Evolutionary conservation across 495 filamentous ascomycete genomes (phyloP).

Genomic region (Daldinia vernicosa): DNA sequence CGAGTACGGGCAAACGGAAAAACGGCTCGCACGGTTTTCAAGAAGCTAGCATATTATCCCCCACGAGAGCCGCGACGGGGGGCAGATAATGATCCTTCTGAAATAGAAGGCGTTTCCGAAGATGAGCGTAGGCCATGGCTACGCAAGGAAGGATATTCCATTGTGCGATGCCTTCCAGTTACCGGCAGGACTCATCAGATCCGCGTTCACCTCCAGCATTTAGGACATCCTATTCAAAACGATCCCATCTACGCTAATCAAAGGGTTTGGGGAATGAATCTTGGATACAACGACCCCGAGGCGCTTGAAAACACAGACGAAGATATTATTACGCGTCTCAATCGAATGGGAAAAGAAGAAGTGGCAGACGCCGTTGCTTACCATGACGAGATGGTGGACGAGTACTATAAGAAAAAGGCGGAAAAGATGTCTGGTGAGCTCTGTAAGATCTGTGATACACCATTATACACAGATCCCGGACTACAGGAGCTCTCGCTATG

Average conservation of each 20-base stretch:
- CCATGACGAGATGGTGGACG: constrained; percentile 88
- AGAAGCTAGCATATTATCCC: constrained; percentile 86
- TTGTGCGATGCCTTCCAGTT: constrained; percentile 91
- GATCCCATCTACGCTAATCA: constrained; percentile 98
- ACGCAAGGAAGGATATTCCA: constrained; percentile 79
- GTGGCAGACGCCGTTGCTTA: constrained; percentile 90
- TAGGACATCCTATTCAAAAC: constrained; percentile 94
- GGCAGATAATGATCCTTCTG: constrained; percentile 17
- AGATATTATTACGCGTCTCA: constrained; percentile 84
- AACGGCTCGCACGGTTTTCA: constrained; percentile 87
- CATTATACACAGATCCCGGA: constrained; percentile 91
- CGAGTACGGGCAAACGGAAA: constrained; percentile 93
- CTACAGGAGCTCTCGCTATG: constrained; percentile 90
- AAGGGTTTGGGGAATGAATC: constrained; percentile 82
- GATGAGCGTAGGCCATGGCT: constrained; percentile 43
- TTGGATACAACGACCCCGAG: constrained; percentile 75
- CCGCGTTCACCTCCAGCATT: constrained; percentile 90
- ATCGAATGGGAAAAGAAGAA: constrained; percentile 93
- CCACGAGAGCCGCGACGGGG: constrained; percentile 47
- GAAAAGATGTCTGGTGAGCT: constrained; percentile 89
- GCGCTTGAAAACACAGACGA: constrained; percentile 76
- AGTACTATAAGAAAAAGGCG: constrained; percentile 84
- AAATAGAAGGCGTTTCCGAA: constrained; percentile 31
- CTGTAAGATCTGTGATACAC: constrained; percentile 84
- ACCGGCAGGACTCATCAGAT: constrained; percentile 96